Conservation (phyloP, 306 rosid species). For the Arachis stenosperma region DNA sequence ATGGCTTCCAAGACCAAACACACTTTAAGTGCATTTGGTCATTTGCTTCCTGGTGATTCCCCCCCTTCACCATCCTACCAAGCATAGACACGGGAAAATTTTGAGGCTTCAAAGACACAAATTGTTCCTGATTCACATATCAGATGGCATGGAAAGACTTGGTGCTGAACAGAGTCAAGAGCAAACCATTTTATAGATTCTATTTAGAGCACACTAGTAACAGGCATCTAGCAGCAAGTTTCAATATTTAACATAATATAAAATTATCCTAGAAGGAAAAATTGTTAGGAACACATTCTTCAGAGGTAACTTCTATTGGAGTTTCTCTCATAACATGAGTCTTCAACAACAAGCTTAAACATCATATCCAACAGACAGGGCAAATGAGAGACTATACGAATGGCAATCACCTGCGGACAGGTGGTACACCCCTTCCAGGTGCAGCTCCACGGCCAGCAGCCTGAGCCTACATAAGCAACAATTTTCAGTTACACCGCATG, state of each 20-base stretch:
- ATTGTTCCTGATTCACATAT: too few species aligned
- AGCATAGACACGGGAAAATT: too few species aligned
- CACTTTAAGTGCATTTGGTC: too few species aligned
- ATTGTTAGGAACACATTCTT: slow-evolving; percentile 21
- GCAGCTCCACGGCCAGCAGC: slow-evolving; percentile 97
- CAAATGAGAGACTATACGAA: slow-evolving; percentile 13
- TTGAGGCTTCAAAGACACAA: too few species aligned
- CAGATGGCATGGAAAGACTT: too few species aligned
- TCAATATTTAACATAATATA: neutral
- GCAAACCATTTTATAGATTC: too few species aligned
- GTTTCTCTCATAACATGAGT: slow-evolving; percentile 29
- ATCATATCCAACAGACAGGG: slow-evolving; percentile 13
- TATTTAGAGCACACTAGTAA: neutral
- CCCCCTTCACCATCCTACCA: too few species aligned
- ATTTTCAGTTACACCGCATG: slow-evolving; percentile 10
- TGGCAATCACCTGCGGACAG: slow-evolving; percentile 76
- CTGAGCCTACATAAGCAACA: slow-evolving; percentile 70
- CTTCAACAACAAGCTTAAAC: slow-evolving; percentile 45
- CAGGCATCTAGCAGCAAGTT: neutral
- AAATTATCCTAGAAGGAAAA: neutral
- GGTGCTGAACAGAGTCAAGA: too few species aligned
- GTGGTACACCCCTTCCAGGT: slow-evolving; percentile 88
- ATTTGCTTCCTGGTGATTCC: too few species aligned
- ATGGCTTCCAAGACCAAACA: too few species aligned
- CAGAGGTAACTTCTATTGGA: slow-evolving; percentile 31